Percentiles rank a stretch among this genome's conserved stretches.
phyloP scores from a whole-genome alignment of 2,329 filamentous ascomycete genomes.

The Pseudopithomyces chartarum region DNA sequence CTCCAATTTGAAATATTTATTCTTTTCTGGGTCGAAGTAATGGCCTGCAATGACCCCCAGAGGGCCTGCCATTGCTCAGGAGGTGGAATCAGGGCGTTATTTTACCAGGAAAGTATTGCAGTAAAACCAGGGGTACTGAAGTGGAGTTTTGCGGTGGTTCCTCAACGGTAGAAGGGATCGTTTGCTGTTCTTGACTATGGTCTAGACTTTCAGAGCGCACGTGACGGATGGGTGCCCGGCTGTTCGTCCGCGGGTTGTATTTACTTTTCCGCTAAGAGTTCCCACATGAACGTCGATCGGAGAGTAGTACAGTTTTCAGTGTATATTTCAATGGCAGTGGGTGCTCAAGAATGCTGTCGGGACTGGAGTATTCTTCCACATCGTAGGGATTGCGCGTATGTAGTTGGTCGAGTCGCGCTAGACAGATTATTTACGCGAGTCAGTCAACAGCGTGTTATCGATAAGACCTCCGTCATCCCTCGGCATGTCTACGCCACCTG shows the following conservation, averaged over 20 bases:
- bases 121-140: background rate
- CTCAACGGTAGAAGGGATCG: no score
- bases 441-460: constrained; percentile 13
- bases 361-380: background rate
- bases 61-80: background rate
- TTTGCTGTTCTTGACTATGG: no score
- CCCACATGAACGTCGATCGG: background rate
- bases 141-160: background rate
- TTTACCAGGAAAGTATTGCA: background rate
- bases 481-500: constrained; percentile 18
- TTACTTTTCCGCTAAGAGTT: background rate
- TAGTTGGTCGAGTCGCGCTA: background rate
- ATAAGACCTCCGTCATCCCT: constrained; percentile 13
- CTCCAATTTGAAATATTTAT: constrained; percentile 57
- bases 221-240: background rate
- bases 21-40: constrained; percentile 54
- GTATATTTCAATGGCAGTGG: background rate
- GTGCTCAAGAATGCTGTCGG: background rate
- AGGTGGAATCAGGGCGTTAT: background rate
- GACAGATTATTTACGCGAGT: constrained; percentile 15
- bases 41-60: constrained; percentile 51
- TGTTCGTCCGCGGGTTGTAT: no score
- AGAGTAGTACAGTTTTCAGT: background rate
- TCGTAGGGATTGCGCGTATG: background rate
- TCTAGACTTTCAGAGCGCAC: background rate